Base-by-base conservation (phyloP, 2,329 filamentous ascomycete genomes). In the Colletotrichum limetticola region DNA sequence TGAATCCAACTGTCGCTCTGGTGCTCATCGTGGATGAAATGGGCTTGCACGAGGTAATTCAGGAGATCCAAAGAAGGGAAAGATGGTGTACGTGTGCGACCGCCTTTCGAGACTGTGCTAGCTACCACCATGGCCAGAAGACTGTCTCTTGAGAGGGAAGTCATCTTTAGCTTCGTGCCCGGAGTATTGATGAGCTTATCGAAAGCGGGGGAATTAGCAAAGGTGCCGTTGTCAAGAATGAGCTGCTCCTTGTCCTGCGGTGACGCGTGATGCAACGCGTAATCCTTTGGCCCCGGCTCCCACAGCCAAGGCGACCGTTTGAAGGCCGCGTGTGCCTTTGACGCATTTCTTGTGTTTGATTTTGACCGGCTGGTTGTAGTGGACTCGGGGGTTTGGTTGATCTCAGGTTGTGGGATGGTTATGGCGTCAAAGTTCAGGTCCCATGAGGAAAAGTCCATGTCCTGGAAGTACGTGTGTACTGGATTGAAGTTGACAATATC, bases 21-120 rank as follows among this genome's bases (percentile, higher is more conserved):
- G 2, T 73, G 71, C 19, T 73, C 71, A 19, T 73, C 71, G 19
- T 73, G 76, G 71, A 82, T 85, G 0, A 79, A 76, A 0, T 78
- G 79, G 0, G 82, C 76, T 61, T 85, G 82, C 0, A 85, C 77
- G 0, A 85, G 74, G 0, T 79, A 80, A 53, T 84, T 82, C 6
- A 85, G 71, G 1, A 85, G 68, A 37, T 85, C 82, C 0, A 81
- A 79, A 0, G 80, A 82, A 0, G 84, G 84, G 12, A 85, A 85
- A 0, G 82, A 84, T 5, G 82, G 79, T 19, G 83, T 80, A 0
- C 76, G 77, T 28, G 76, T 76, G 0, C 78, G 74, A 0, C 77
- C 26, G 7, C 78, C 76, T 22, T 79, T 79, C 0, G 76, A 74
- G 0, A 74, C 75, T n/a, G 78, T 80, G 5, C 78, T 78, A 4